A percentile compares a stretch with the other conserved stretches of the same genome.
These are phyloP conservation scores for Penicillium riverlandense DNA, from an alignment of 495 filamentous ascomycete genomes.

Conservation along the genomic window DNA sequence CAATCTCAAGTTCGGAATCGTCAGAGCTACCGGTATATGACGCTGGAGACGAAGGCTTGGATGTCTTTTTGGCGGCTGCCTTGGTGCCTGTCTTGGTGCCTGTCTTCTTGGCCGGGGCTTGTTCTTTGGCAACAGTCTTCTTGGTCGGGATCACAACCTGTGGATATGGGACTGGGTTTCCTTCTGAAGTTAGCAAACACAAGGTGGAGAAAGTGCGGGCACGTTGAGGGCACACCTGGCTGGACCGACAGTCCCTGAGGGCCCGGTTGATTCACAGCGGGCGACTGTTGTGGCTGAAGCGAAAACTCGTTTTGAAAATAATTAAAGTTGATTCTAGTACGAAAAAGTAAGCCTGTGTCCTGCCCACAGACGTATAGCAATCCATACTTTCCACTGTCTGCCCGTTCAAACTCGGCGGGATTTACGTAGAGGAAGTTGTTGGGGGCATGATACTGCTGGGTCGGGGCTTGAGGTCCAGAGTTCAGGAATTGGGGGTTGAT, in stretches of 20 bases:
- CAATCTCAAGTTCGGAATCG: conserved; percentile 42
- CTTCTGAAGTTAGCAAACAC: background rate
- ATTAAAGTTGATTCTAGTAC: conserved; percentile 14
- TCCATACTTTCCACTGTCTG: conserved; percentile 22
- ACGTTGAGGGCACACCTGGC: no score
- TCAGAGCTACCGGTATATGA: conserved; percentile 44
- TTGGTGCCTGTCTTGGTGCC: conserved; percentile 17
- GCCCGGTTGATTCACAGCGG: background rate
- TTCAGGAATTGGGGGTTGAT: conserved; percentile 38
- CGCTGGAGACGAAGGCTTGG: conserved; percentile 4
- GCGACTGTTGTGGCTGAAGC: conserved; percentile 11
- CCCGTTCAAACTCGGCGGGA: conserved; percentile 17
- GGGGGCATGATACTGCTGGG: conserved; percentile 9
- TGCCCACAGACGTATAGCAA: background rate
- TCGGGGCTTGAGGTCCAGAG: conserved; percentile 14
- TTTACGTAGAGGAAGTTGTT: conserved; percentile 26
- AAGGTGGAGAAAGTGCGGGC: no score
- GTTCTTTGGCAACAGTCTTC: conserved; percentile 8
- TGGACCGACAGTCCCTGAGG: no score
- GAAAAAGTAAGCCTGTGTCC: background rate
- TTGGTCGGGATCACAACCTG: conserved; percentile 5
- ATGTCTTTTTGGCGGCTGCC: background rate
- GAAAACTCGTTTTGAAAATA: conserved; percentile 27
- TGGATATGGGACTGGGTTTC: background rate
- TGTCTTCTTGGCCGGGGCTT: conserved; percentile 18